Percentiles rank a stretch among this genome's conserved stretches.
Conservation (phyloP, 495 filamentous ascomycete genomes). For the Eremomyces bilateralis region DNA sequence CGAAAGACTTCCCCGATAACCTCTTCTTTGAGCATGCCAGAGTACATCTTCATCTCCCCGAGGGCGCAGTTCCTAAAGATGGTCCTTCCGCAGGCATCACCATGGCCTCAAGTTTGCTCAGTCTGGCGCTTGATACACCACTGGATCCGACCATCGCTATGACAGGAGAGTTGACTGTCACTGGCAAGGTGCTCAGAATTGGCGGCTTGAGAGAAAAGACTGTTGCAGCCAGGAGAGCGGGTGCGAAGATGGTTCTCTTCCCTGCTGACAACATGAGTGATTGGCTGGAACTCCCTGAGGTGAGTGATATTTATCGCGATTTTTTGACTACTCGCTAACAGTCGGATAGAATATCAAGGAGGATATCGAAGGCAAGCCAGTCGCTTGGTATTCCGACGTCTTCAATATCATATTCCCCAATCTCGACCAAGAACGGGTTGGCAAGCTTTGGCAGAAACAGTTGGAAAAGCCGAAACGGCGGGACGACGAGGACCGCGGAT, state of each 20-base stretch:
- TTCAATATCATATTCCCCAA: conserved; percentile 78
- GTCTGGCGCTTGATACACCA: conserved; percentile 53
- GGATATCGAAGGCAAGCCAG: conserved; percentile 73
- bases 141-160: conserved; percentile 82
- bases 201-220: conserved; percentile 95
- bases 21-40: conserved; percentile 90
- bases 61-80: conserved; percentile 92
- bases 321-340: conserved; percentile 14
- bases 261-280: conserved; percentile 84
- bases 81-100: conserved; percentile 89
- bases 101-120: conserved; percentile 84
- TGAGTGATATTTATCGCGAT: conserved; percentile 24
- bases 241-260: conserved; percentile 89
- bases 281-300: conserved; percentile 95
- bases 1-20: conserved; percentile 65
- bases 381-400: conserved; percentile 84
- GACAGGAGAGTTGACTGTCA: conserved; percentile 96
- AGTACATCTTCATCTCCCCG: conserved; percentile 90
- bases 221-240: conserved; percentile 85
- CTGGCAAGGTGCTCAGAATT: conserved; percentile 90
- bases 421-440: conserved; percentile 51
- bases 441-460: conserved; percentile 50
- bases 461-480: conserved; percentile 35
- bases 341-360: conserved; percentile 80
- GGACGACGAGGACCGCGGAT: conserved; percentile 3